Conservation (phyloP, 257 asterid species). For the Solanum dulcamara region DNA sequence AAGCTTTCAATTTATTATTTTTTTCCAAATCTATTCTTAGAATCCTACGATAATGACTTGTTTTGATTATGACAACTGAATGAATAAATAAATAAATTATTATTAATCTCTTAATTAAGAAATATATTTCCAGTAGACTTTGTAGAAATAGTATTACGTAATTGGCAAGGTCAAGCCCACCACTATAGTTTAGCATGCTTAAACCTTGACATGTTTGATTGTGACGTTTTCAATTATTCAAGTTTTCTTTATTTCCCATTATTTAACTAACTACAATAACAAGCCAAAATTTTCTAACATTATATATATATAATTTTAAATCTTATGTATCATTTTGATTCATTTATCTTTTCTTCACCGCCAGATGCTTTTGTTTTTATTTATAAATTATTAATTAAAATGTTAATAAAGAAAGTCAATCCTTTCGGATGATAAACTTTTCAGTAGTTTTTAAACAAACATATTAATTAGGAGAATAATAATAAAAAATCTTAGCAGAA, state of each 20-base stretch:
- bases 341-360: background rate
- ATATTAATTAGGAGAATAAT: too few species aligned
- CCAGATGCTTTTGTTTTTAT: background rate
- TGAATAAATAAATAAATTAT: background rate
- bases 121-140: background rate
- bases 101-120: background rate
- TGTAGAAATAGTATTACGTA: background rate
- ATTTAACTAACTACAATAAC: background rate
- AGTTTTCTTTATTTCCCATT: background rate
- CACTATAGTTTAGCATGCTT: background rate
- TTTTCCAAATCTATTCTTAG: background rate
- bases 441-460: background rate
- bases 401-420: background rate
- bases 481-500: too few species aligned
- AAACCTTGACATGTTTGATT: background rate
- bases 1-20: background rate
- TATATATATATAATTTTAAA: background rate
- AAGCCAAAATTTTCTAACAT: background rate
- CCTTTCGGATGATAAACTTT: background rate
- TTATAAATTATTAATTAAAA: background rate
- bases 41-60: background rate
- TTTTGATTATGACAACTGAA: background rate
- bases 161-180: background rate
- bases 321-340: background rate
- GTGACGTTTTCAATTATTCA: background rate